Conservation (phyloP, 495 filamentous ascomycete genomes). For the Penicillium paxilli region DNA sequence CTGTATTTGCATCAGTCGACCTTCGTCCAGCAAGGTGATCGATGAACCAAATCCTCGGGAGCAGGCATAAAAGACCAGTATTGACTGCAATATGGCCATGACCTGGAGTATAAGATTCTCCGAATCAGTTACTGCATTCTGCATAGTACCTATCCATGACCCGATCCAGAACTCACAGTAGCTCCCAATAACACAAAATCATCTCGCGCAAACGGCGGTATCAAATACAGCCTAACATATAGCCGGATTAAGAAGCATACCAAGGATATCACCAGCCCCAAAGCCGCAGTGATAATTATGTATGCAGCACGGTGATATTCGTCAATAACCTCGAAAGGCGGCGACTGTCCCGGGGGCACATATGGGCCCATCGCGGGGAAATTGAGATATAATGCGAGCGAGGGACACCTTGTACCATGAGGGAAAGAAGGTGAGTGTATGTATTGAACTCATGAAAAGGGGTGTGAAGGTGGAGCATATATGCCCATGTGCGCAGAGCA, state of each 20-base stretch:
- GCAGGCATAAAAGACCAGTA: conserved; percentile 34
- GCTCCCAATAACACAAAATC: conserved; percentile 39
- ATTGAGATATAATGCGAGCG: background rate
- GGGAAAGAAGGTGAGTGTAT: background rate
- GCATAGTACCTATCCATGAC: background rate
- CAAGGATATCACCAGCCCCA: conserved; percentile 49
- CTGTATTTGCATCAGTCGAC: conserved; percentile 34
- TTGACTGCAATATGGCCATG: conserved; percentile 34
- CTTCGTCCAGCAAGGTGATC: conserved; percentile 29
- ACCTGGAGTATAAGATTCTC: conserved; percentile 16
- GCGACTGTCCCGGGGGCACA: conserved; percentile 38
- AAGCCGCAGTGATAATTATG: conserved; percentile 48
- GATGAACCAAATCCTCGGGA: conserved; percentile 43
- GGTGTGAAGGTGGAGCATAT: background rate
- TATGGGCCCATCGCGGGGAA: conserved; percentile 28
- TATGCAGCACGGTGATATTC: conserved; percentile 43
- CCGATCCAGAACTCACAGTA: conserved; percentile 27
- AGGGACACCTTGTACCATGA: background rate
- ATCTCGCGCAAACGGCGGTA: conserved; percentile 39
- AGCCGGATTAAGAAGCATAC: conserved; percentile 44
- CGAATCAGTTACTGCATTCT: background rate
- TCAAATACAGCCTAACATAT: conserved; percentile 42
- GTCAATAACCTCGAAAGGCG: conserved; percentile 42
- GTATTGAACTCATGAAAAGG: conserved; percentile 1
- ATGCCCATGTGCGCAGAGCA: background rate